Conservation (phyloP, 2,329 filamentous ascomycete genomes). For the Cytospora paraplurivora region DNA sequence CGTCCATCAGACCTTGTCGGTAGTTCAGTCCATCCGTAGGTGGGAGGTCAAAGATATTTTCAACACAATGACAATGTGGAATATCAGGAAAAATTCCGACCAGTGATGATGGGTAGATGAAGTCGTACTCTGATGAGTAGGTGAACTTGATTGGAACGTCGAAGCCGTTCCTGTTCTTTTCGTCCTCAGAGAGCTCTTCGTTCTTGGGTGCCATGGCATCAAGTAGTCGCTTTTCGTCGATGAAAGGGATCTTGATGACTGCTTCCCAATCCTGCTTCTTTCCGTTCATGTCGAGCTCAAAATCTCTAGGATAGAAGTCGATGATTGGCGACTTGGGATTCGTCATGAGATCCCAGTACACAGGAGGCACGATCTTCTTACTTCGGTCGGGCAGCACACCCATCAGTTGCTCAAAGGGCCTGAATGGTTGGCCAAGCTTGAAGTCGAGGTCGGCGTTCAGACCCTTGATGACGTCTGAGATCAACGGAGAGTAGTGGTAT, state of each 20-base stretch:
- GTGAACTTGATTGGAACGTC: conserved; percentile 93
- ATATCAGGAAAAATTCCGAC: conserved; percentile 90
- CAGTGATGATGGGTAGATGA: conserved; percentile 83
- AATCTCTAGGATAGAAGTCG: conserved; percentile 97
- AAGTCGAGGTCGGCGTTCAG: conserved; percentile 87
- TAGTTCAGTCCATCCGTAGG: conserved; percentile 87
- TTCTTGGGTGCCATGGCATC: conserved; percentile 86
- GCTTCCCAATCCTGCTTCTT: conserved; percentile 99
- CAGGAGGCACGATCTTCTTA: conserved; percentile 88
- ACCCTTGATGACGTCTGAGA: conserved; percentile 85
- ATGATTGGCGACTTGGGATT: conserved; percentile 87
- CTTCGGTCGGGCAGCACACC: conserved; percentile 95
- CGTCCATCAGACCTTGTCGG: conserved; percentile 79
- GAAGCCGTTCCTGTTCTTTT: conserved; percentile 84
- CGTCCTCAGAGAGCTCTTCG: conserved; percentile 71
- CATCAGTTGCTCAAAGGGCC: conserved; percentile 96
- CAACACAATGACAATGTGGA: conserved; percentile 82
- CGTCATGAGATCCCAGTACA: conserved; percentile 93
- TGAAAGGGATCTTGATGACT: conserved; percentile 98
- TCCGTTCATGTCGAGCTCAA: conserved; percentile 98
- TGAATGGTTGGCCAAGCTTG: conserved; percentile 91
- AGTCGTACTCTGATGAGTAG: conserved; percentile 76
- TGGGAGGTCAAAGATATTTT: conserved; percentile 95
- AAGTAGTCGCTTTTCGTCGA: conserved; percentile 85
- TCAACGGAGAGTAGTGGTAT: conserved; percentile 97